Evolutionary conservation across 2,329 filamentous ascomycete species (phyloP), one percentile per base, ranked within the genome.

Genomic region (Curvularia lunata): DNA sequence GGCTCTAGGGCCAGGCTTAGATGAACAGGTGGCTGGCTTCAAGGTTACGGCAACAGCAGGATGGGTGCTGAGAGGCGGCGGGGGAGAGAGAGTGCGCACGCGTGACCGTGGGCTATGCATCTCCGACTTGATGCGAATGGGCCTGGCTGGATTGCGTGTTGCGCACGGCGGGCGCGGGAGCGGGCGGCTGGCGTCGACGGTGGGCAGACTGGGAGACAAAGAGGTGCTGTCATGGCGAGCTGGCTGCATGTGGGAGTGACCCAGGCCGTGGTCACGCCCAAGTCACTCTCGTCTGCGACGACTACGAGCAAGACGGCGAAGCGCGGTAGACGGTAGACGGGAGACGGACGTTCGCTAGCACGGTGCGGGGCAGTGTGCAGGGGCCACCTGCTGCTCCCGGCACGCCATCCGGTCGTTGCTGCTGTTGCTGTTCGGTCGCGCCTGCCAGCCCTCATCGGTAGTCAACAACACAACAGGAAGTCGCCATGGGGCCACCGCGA

Each of bases 1-100:
- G 70, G 66, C 66, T 68, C 66, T 59, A 70, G 60, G 61, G 54
- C 58, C 53, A 64, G 59, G 56, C 61, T 58, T 59, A 64, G 68
- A 67, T 73, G 68, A 71, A 70, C 70, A 72, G 72, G 73, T 73
- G 71, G 74, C 71, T 75, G 71, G 74, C 71, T 75, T 72, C 61
- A 67, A 63, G 66, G 68, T 64, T 70, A 69, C 67, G 66, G 68
- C 56, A 64, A 70, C 64, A 62, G 69, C 66, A 56, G 67, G 67
- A 66, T 64, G 59, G 58, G 64, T 63, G 55, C 54, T 51, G 27
- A 62, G 57, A 64, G 66, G 68, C 66, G 67, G 67, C 25, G 67
- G 69, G 67, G 64, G 65, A 69, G 48, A 50, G 25, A 52, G 54
- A 56, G 55, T 64, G 63, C 65, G 61, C 58, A 64, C 71, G 71